Percentiles rank a stretch among this genome's conserved stretches.
These are phyloP conservation scores for Ogataea zsoltii DNA, from an alignment of 805 yeast species.

Conservation along the genomic window DNA sequence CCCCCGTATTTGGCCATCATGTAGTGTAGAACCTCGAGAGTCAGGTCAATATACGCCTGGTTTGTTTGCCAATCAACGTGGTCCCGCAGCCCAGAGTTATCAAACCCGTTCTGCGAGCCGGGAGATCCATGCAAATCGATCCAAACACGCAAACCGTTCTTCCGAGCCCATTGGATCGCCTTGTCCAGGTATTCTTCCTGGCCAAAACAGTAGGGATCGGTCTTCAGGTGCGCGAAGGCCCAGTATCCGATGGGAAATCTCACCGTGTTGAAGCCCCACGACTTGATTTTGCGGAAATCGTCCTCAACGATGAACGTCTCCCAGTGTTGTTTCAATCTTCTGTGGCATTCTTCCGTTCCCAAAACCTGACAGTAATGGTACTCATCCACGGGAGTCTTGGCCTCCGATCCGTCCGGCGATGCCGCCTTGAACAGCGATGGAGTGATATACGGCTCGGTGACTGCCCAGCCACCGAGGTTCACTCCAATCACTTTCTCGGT, in stretches of 20 bases:
- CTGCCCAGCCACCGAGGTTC: conserved; percentile 71
- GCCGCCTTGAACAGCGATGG: conserved; percentile 55
- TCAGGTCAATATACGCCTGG: conserved; percentile 45
- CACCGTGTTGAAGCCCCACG: conserved; percentile 65
- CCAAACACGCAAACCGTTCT: conserved; percentile 63
- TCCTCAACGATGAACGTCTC: conserved; percentile 55
- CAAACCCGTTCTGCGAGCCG: conserved; percentile 86
- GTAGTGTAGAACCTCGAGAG: conserved; percentile 49
- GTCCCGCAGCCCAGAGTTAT: conserved; percentile 71
- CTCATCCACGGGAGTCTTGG: conserved; percentile 59
- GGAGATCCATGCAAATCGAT: conserved; percentile 81
- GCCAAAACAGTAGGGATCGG: conserved; percentile 67
- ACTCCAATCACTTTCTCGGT: conserved; percentile 42
- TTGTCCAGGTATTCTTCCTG: conserved; percentile 63
- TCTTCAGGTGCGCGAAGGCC: conserved; percentile 56
- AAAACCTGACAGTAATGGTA: conserved; percentile 50
- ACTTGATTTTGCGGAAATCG: conserved; percentile 53
- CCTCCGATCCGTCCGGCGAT: conserved; percentile 29
- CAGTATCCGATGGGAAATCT: conserved; percentile 81
- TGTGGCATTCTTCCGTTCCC: conserved; percentile 47
- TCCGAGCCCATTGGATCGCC: conserved; percentile 68
- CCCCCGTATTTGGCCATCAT: conserved; percentile 56
- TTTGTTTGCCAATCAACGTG: conserved; percentile 42
- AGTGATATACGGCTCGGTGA: conserved; percentile 69
- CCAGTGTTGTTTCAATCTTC: conserved; percentile 54